Percentiles rank a stretch among this genome's conserved stretches.
Conservation (phyloP, 129 eudicot species). For the Pseudognaphalium luteoalbum region DNA sequence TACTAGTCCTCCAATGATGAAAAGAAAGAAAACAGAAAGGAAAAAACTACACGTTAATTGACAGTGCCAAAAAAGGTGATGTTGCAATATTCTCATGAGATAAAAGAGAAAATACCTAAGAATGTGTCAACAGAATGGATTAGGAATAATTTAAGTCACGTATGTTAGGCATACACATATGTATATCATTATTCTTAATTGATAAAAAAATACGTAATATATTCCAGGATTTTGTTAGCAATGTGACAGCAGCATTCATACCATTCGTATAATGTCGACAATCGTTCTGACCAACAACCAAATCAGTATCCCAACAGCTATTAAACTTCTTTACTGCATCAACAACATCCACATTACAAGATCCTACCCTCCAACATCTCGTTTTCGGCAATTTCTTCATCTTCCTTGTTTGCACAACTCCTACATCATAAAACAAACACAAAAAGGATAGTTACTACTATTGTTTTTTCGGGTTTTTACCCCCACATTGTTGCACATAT, state of each 20-base stretch:
- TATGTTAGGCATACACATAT: not conserved
- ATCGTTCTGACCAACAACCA: slow-evolving; percentile 64
- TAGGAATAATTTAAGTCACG: not conserved
- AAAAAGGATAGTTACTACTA: not conserved
- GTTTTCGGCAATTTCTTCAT: slow-evolving; percentile 56
- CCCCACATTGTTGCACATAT: not conserved
- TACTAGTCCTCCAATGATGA: slow-evolving; percentile 1
- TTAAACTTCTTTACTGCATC: slow-evolving; percentile 57
- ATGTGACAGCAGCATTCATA: slow-evolving; percentile 24
- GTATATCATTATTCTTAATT: not conserved
- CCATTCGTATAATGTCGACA: slow-evolving; percentile 86
- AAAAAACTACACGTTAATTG: not conserved
- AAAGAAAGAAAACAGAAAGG: not conserved
- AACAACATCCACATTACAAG: slow-evolving; percentile 41
- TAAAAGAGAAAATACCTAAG: not conserved
- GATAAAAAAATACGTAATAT: not conserved
- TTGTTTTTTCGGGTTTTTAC: not conserved
- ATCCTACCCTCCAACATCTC: slow-evolving; percentile 82
- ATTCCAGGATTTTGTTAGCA: not conserved
- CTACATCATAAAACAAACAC: slow-evolving; percentile 31
- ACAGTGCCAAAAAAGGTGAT: slow-evolving; percentile 4
- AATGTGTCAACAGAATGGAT: not conserved
- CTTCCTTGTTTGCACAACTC: slow-evolving; percentile 62
- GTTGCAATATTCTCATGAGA: not conserved
- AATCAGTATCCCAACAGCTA: slow-evolving; percentile 62